Evolutionary conservation across 345 rosid genomes (phyloP).

Genomic region (Pelargonium nanum): DNA sequence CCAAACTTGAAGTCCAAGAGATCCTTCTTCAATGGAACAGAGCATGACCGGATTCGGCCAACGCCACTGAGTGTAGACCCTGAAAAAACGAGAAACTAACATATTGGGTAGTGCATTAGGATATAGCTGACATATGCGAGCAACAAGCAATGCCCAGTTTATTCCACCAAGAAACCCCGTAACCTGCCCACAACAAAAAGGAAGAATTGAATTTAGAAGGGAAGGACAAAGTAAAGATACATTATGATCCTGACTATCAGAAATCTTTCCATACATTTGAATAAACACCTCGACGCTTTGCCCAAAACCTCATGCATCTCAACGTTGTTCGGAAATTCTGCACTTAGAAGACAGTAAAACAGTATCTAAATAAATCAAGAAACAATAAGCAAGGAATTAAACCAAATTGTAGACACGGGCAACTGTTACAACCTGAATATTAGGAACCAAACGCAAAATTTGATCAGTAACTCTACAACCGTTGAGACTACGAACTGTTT

Average conservation of each 20-base stretch:
- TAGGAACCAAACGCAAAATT: slow-evolving; percentile 90
- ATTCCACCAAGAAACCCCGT: slow-evolving; percentile 98
- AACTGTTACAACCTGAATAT: slow-evolving; percentile 56
- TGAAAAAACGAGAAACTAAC: slow-evolving; percentile 86
- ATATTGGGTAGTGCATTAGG: slow-evolving; percentile 94
- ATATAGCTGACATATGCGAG: slow-evolving; percentile 94
- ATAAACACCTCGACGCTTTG: slow-evolving; percentile 93
- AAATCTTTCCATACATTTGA: slow-evolving; percentile 58
- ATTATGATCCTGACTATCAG: slow-evolving; percentile 7
- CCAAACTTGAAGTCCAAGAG: slow-evolving; percentile 93
- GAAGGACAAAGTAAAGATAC: slow-evolving; percentile 6
- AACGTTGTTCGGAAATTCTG: slow-evolving; percentile 88
- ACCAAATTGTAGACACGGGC: not conserved
- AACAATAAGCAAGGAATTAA: not conserved
- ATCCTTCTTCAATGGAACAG: slow-evolving; percentile 73
- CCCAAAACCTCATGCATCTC: slow-evolving; percentile 96
- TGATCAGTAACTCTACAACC: slow-evolving; percentile 99
- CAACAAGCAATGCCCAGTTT: slow-evolving; percentile 97
- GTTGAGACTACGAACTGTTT: slow-evolving; percentile 94
- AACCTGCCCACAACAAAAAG: slow-evolving; percentile 42
- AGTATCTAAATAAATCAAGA: slow-evolving; percentile 7
- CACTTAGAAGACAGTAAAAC: slow-evolving; percentile 13
- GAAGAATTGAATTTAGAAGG: slow-evolving; percentile 2
- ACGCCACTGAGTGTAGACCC: slow-evolving; percentile 90
- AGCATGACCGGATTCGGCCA: slow-evolving; percentile 99